Evolutionary conservation across 1,284 basidiomycete genomes (phyloP), one percentile per base, ranked within the genome.

Genomic region (Ceratorhiza oryzae-sativae): DNA sequence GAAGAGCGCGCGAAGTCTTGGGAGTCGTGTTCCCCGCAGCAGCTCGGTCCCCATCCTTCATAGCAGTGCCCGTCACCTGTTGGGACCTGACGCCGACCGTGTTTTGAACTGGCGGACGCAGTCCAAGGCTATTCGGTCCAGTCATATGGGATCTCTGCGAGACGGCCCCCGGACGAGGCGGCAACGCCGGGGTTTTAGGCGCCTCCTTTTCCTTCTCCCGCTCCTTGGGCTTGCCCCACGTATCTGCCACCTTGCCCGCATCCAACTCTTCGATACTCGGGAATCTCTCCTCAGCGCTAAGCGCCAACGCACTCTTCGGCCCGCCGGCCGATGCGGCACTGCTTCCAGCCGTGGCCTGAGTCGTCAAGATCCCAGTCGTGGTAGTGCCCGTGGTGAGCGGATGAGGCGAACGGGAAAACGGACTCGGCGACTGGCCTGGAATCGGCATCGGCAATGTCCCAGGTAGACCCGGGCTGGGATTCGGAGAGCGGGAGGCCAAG

Each of bases 191-290:
- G 2, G 32, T 41, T 41, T 70, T 56, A 2, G 39, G 61, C 32
- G 55, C 42, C 12, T 65, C 71, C 20, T 30, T 25, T 2, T 55
- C 56, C 53, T 67, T 59, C 4, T 60, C 58, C 39, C 36, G 39
- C 58, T 45, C 58, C 36, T 60, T 60, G 36, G 39, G 32, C 41
- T 39, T 23, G 8, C 58, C 58, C 58, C 58, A 60, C 41, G 27
- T 12, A 18, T 60, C 58, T 25, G 13, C 13, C 71, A 9, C 20
- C 32, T 58, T 46, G 34, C 48, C 83, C 10, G 87, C 86, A 79
- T 93, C 90, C 12, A 93, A 81, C 75, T 92, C 90, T 77, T 92
- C 91, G 32, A 93, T 80, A 0, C 91, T 89, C 1, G 91, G 91
- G 79, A 91, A 93, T 60, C 90, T 84, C 55, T 86, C 84, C 78